These are phyloP conservation scores for Entomortierella beljakovae DNA, from an alignment of 192 early-diverging fungal species.

Conservation along the genomic window DNA sequence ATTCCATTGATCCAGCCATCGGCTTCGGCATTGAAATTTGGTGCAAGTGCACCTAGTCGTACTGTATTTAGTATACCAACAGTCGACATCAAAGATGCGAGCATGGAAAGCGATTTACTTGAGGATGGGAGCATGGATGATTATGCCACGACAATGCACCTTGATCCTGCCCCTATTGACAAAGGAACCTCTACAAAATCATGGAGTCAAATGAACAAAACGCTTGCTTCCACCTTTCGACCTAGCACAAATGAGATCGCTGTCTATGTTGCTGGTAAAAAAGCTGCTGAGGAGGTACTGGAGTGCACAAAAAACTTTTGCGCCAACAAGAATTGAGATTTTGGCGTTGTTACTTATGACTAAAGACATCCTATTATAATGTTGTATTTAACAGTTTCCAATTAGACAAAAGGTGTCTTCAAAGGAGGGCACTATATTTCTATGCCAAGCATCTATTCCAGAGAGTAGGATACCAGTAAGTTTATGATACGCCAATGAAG, in stretches of 20 bases:
- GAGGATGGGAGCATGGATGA: constrained; percentile 17
- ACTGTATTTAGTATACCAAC: constrained; percentile 40
- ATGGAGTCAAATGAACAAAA: constrained; percentile 35
- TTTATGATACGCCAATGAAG: neutral
- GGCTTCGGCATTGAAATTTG: constrained; percentile 8
- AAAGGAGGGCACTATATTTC: constrained; percentile 37
- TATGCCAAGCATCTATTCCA: constrained; percentile 44
- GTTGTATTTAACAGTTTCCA: constrained; percentile 27
- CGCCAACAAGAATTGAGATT: neutral
- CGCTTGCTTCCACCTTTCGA: constrained; percentile 27
- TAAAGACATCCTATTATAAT: no score
- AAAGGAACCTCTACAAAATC: constrained; percentile 21
- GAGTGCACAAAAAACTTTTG: neutral
- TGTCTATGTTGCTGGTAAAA: constrained; percentile 47
- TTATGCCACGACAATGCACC: constrained; percentile 12
- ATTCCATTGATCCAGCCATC: constrained; percentile 50
- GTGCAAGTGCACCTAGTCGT: constrained; percentile 8
- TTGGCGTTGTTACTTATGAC: neutral
- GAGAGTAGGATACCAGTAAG: constrained; percentile 41
- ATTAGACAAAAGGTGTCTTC: constrained; percentile 14
- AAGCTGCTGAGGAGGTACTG: constrained; percentile 48
- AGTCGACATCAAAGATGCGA: constrained; percentile 17
- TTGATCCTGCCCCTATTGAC: constrained; percentile 42
- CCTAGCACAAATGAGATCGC: constrained; percentile 49
- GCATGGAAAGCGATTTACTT: constrained; percentile 9